Base-by-base conservation (phyloP, 2,329 filamentous ascomycete genomes). In the Alternaria conjuncta region DNA sequence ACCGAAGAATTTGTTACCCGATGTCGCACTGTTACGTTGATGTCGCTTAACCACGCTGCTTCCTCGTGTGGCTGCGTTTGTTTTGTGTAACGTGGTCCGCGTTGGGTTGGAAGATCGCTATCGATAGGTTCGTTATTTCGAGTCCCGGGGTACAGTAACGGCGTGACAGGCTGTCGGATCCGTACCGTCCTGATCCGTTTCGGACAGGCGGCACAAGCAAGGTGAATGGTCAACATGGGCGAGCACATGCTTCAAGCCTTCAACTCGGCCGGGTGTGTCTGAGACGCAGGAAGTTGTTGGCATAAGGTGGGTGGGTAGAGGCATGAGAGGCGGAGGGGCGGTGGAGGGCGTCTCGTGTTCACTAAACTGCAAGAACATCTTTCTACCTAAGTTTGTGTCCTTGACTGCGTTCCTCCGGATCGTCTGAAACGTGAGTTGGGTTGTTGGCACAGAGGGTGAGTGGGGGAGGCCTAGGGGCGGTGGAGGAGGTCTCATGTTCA, bases 1-100 rank as follows among this genome's bases (percentile, higher is more conserved):
- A 26, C 18, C 57, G 9, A 7, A 21, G 13, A 3, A 36, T n/a
- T 4, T 20, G 13, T 12, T n/a, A 15, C 21, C 51, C 53, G n/a
- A 60, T 28, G 41, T 32, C 41, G 47, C 11, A 53, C 30, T n/a
- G 43, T 32, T 11, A 1, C 15, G 15, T 11, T 30, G 8, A 10
- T 26, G 25, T 25, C 32, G 63, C 61, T 23, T 23, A 25, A 3
- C 55, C 63, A 64, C 55, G 60, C 54, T 69, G 28, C 18, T 49
- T 67, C 25, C 36, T 32, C 60, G 55, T 47, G 60, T 68, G 64
- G 54, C 63, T 61, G 55, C 58, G 25, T 57, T 30, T 28, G 46
- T 25, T 43, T 36, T 59, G 46, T 45, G 13, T 26, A 15, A 44
- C 20, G 13, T 45, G 32, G 15, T n/a, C 47, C 21, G n/a, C 5